phyloP scores from a whole-genome alignment of 1,284 basidiomycete genomes.

The Tilletia walkeri region DNA sequence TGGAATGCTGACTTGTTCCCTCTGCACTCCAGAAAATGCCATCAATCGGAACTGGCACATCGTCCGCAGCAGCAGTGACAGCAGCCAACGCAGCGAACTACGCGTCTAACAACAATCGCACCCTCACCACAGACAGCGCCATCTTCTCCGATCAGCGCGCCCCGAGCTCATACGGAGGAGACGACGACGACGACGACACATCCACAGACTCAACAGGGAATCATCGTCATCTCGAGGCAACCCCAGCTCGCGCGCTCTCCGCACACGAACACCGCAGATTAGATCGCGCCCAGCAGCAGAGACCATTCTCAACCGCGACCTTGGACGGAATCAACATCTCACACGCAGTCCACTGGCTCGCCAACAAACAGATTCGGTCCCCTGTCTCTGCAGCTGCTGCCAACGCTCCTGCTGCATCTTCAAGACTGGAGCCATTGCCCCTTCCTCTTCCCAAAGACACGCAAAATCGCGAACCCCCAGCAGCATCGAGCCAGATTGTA shows the following conservation, averaged over 20 bases:
- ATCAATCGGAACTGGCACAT: no score
- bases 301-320: neutral
- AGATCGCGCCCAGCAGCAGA: neutral
- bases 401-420: neutral
- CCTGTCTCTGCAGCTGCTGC: neutral
- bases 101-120: neutral
- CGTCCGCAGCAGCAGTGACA: no score
- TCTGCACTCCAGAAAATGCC: no score
- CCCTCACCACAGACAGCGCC: neutral
- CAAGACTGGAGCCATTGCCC: neutral
- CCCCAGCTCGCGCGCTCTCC: neutral
- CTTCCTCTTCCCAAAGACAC: neutral
- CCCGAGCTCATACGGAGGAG: neutral
- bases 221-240: slow-evolving; percentile 6
- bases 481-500: no score
- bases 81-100: no score
- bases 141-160: neutral
- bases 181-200: neutral
- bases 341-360: slow-evolving; percentile 3
- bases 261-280: neutral
- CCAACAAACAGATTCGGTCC: neutral
- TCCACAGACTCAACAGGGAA: slow-evolving; percentile 10
- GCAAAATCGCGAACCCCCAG: no score
- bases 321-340: slow-evolving; percentile 13
- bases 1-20: no score